Evolutionary conservation across 208 protist genomes (phyloP), one percentile per base, ranked within the genome.

Genomic region (Acanthamoeba pearcei): DNA sequence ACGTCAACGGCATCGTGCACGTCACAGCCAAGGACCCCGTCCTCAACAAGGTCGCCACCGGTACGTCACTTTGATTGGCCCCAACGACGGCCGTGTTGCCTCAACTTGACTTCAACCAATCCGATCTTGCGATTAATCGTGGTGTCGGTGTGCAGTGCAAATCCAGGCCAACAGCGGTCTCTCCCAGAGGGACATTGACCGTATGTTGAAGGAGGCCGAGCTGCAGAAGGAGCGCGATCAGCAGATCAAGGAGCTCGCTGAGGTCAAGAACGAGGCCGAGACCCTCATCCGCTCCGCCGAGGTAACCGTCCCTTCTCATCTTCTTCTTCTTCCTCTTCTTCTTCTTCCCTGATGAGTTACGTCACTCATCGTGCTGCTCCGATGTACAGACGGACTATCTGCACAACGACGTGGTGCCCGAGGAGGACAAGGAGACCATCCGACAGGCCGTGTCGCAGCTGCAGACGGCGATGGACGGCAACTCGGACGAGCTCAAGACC

Each of bases 211-310:
- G 66, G 98, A 98, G 74, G 97, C 98, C 53, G 97, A 98, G 97
- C 95, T 96, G 51, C 99, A 98, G 89, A 98, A 97, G 10, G 98
- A 99, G 72, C 98, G 99, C 95, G 98, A 99, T 95, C 96, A 98
- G 72, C 88, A 90, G 29, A 42, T 97, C 38, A 99, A 99, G 97
- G 97, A 99, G 19, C 96, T 99, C 24, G 91, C 95, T 32, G 98
- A 99, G 96, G 98, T 99, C 98, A 99, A 98, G 98, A 96, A 99
- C 95, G 98, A 96, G 53, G 98, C 98, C 38, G 99, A 99, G 98
- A 96, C 60, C 46, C 57, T 80, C 35, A 93, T 93, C 64, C 66
- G 66, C 64, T 80, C 88, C 19, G 88, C 88, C n/a, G 88, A 93
- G 86, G 70, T 78, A 46, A 5, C 2, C 35, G 2, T 5, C 19